Evolutionary conservation across 805 yeast species (phyloP), one percentile per base, ranked within the genome.

Genomic region (Candida sonorensis): DNA sequence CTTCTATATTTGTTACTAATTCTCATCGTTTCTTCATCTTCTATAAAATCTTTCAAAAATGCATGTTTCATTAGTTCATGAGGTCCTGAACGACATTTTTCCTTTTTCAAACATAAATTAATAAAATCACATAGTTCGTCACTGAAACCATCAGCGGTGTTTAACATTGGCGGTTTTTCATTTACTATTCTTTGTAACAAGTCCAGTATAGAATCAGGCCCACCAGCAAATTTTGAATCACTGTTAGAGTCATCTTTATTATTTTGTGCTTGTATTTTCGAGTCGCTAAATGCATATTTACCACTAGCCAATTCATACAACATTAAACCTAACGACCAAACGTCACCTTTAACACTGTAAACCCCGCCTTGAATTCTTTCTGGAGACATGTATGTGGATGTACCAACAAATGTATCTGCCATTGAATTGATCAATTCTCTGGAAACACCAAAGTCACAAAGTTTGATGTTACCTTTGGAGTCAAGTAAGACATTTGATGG

Each of bases 361-460:
- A 80, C 79, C 26, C 84, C 85, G 13, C 99, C 99, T 59, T 87
- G 95, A 34, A 92, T 90, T 41, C 99, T 70, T 50, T 92, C 99
- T 0, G 99, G 99, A 1, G 95, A 83, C 94, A 92, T 92, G 54
- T 92, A 92, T 0, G 94, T 86, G 1, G 96, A 86, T 0, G 99
- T 92, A 1, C 99, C 99, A 8, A 92, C 97, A 65, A 92, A 92
- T 0, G 98, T 92, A 50, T 92, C 96, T 0, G 97, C 98, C 37
- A 92, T 72, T 1, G 98, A 92, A 57, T 90, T 87, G 35, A 85
- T 83, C 31, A 92, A 67, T 52, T 87, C 95, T 38, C 96, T 77
- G 19, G 88, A 77, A 6, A 92, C 99, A 15, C 99, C 99, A 62
- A 92, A 92, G 59, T 92, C 99, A 60, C 97, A 88, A 16, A 92